Evolutionary conservation across 352 stramenopile genomes (phyloP).

Genomic region (Phytophthora capsici): DNA sequence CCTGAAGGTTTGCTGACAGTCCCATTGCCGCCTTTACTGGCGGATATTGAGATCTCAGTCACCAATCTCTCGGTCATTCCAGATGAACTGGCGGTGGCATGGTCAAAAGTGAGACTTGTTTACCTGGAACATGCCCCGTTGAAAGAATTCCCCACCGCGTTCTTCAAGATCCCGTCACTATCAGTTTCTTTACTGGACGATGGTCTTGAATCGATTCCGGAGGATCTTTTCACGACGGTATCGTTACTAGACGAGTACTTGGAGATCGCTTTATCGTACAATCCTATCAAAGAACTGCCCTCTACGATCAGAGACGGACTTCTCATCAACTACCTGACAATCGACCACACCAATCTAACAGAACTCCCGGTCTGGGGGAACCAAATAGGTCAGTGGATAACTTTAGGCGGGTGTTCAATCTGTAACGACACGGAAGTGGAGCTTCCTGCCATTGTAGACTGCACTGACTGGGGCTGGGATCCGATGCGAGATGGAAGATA

Average conservation of each 20-base stretch:
- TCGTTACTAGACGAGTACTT: conserved; percentile 29
- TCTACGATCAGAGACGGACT: conserved; percentile 12
- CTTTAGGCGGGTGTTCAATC: conserved; percentile 16
- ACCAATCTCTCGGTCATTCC: conserved; percentile 46
- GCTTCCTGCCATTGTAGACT: conserved; percentile 5
- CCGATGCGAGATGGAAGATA: conserved; percentile 22
- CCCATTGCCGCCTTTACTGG: conserved; percentile 43
- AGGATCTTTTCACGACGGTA: conserved; percentile 29
- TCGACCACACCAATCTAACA: conserved; percentile 39
- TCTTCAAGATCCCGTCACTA: conserved; percentile 31
- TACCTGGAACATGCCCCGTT: conserved; percentile 44
- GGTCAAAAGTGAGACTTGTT: conserved; percentile 35
- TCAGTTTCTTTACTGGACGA: conserved; percentile 38
- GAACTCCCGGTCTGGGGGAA: conserved; percentile 42
- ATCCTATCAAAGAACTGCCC: conserved; percentile 38
- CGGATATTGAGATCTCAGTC: conserved; percentile 51
- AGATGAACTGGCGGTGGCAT: conserved; percentile 30
- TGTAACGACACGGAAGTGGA: conserved; percentile 14
- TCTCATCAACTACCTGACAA: conserved; percentile 39
- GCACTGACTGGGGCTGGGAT: conserved; percentile 18
- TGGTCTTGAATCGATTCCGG: conserved; percentile 25
- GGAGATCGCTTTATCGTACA: conserved; percentile 37
- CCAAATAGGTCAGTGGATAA: conserved; percentile 13
- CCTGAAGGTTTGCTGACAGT: conserved; percentile 41
- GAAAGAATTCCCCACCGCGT: conserved; percentile 35